Evolutionary conservation across 495 filamentous ascomycete genomes (phyloP), one percentile per base, ranked within the genome.

Genomic region (Choiromyces venosus): DNA sequence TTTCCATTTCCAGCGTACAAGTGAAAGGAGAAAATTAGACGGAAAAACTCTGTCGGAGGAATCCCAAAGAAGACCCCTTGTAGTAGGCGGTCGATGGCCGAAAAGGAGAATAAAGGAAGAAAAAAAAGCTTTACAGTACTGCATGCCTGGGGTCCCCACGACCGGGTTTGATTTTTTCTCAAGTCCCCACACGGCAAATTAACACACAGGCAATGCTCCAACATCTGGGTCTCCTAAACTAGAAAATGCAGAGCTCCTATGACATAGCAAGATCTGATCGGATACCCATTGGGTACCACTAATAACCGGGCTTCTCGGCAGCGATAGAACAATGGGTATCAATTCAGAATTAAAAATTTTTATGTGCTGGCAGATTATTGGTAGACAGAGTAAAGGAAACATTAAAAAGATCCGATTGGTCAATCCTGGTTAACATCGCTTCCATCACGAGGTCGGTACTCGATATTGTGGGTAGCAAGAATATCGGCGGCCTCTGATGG

Each of bases 401-500:
- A 74, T 66, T 6, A 18, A 66, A 79, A 66, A 35, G 21, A n/a
- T 35, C 37, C 44, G 44, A 10, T 64, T 19, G 36, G 29, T 37
- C 21, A 66, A 74, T 81, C 79, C 33, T 80, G 72, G 42, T 71
- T 72, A 35, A 71, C 74, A 68, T 81, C 73, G 38, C 79, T 81
- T n/a, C 79, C 79, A 66, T 81, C 79, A 21, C 79, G 79, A 39
- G 79, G 79, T 12, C 76, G 79, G 42, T 81, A 81, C 64, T 79
- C 73, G 52, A 81, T 72, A 37, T 81, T 67, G 46, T 72, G 73
- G 36, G 72, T 68, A 21, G 74, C 79, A 21, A 81, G 76, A 46
- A 81, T 40, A 1, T 38, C 37, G 52, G 76, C 67, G 72, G 81
- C 79, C 44, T 81, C 79, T 37, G 73, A 84, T 19, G 87, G 87